A percentile compares a stretch with the other conserved stretches of the same genome.
Evolutionary conservation across 805 yeast genomes (phyloP).

Genomic region (Candida piceae): DNA sequence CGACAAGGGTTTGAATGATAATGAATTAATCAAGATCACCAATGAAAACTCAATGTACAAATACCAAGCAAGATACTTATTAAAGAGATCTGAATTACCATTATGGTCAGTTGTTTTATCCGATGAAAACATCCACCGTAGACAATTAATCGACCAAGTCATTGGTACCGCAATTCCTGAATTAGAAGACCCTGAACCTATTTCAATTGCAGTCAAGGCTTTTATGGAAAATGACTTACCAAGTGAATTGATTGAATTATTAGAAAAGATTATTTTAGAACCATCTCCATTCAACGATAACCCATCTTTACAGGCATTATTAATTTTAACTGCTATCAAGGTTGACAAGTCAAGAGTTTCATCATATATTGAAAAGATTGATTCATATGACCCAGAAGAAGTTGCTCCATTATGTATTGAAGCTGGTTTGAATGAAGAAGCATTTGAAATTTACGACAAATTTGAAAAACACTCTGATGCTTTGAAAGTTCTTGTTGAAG

Average conservation of each 20-base stretch:
- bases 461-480: conserved; percentile 75
- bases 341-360: conserved; percentile 86
- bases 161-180: conserved; percentile 96
- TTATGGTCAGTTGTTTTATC: conserved; percentile 79
- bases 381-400: conserved; percentile 87
- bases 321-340: conserved; percentile 90
- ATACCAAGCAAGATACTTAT: conserved; percentile 95
- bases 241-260: conserved; percentile 84
- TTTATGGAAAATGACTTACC: conserved; percentile 95
- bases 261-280: conserved; percentile 93
- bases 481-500: conserved; percentile 85
- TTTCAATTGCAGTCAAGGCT: conserved; percentile 88
- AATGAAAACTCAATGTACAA: conserved; percentile 98
- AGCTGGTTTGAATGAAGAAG: conserved; percentile 87
- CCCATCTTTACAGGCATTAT: conserved; percentile 88
- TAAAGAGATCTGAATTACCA: conserved; percentile 77
- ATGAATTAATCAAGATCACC: conserved; percentile 83
- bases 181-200: conserved; percentile 86
- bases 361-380: conserved; percentile 81
- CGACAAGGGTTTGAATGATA: conserved; percentile 91
- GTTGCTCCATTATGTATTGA: conserved; percentile 91
- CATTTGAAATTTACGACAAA: conserved; percentile 86
- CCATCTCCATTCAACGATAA: conserved; percentile 97
- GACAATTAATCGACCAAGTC: conserved; percentile 89
- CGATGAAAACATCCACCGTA: conserved; percentile 77